Evolutionary conservation across 352 stramenopile species (phyloP).

Genomic region (Globisporangium nagaii): DNA sequence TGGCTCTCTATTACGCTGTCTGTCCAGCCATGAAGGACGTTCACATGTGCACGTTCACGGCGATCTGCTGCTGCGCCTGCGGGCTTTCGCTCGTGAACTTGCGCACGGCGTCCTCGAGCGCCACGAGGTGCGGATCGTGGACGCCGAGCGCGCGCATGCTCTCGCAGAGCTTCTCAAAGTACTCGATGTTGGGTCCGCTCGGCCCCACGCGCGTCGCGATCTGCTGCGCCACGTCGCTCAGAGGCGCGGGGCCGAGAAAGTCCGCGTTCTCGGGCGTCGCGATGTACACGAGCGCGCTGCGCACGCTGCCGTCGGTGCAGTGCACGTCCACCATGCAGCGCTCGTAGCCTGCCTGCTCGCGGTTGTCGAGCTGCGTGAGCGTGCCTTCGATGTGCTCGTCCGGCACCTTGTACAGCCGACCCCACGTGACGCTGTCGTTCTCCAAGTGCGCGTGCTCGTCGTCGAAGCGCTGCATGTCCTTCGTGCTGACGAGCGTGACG

Average conservation of each 20-base stretch:
- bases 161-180: constrained; percentile 78
- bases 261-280: constrained; percentile 77
- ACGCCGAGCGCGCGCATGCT: constrained; percentile 77
- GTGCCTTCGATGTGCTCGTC: constrained; percentile 70
- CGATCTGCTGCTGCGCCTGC: not conserved
- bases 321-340: constrained; percentile 69
- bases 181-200: constrained; percentile 84
- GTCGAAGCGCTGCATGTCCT: constrained; percentile 68
- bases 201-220: constrained; percentile 67
- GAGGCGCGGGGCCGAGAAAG: constrained; percentile 66
- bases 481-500: constrained; percentile 78
- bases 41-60: not conserved
- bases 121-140: constrained; percentile 64
- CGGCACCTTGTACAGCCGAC: constrained; percentile 82
- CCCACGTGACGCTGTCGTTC: constrained; percentile 73
- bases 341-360: constrained; percentile 78
- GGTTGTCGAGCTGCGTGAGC: constrained; percentile 78
- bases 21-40: too few relatives aligned
- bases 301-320: constrained; percentile 60
- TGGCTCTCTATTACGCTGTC: too few relatives aligned
- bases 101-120: constrained; percentile 63
- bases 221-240: constrained; percentile 75
- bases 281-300: constrained; percentile 81
- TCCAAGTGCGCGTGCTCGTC: constrained; percentile 61
- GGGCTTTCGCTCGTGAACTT: constrained; percentile 20